Evolutionary conservation across 192 early-diverging fungal genomes (phyloP), one percentile per base, ranked within the genome.

Genomic region (Backusella sp.): DNA sequence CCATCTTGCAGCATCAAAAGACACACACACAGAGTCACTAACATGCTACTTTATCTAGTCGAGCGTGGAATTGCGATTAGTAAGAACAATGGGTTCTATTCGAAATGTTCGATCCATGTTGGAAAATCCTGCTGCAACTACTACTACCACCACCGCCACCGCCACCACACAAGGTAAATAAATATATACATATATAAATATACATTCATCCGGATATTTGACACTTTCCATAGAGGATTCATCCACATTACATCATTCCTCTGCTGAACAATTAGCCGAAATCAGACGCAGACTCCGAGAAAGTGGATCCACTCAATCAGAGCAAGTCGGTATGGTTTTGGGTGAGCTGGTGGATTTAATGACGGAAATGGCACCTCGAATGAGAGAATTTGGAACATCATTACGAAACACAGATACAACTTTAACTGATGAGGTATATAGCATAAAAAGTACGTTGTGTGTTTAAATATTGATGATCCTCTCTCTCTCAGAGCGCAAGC

Each of bases 321-420:
- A 56, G 17, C 80, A 77, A 62, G 73, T 81, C 23, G 80, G 80
- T 12, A 74, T 81, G 28, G 80, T 81, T 4, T 44, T 81, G n/a
- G 28, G 73, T 56, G 80, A 81, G 66, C 56, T 81, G 34, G 80
- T 76, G 1, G 73, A 77, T 53, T 42, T 81, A n/a, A 67, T 81
- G 68, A 49, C 39, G 17, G 53, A 70, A 9, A 69, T 62, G n/a
- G 68, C 68, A 6, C 80, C 80, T 28, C 36, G 73, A 35, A 36
- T 81, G n/a, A 73, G 76, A 8, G 72, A 77, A 17, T 46, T 75
- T 1, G 73, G 69, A 9, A 52, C 44, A 30, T 68, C 62, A 6
- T 35, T 81, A 37, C 56, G 72, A 77, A 36, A 26, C 6, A 62
- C 21, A 12, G 26, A 23, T 53, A 23, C 52, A 21, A 23, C 52